A percentile compares a stretch with the other conserved stretches of the same genome.
Conservation (phyloP, 2,329 filamentous ascomycete species). For the Sphaerostilbella broomeana region DNA sequence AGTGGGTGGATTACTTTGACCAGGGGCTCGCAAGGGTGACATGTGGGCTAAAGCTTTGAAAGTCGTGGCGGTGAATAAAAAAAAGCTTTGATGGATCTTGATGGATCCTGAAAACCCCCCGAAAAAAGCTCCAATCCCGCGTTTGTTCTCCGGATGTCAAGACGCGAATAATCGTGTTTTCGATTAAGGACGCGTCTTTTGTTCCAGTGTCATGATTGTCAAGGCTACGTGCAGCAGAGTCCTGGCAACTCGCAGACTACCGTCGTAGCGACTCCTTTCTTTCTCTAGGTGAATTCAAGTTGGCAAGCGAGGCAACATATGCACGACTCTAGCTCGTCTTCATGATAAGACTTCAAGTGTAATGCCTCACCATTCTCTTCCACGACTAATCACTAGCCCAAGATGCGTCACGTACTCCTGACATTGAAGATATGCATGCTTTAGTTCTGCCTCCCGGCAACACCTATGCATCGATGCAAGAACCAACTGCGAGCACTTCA, state of each 20-base stretch:
- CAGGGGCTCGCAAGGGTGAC: constrained; percentile 10
- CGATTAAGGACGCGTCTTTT: neutral
- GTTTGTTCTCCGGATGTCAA: neutral
- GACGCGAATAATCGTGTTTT: constrained; percentile 1
- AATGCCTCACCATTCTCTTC: neutral
- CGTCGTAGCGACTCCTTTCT: neutral
- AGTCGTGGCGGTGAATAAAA: constrained; percentile 12
- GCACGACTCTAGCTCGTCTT: neutral
- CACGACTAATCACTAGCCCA: neutral
- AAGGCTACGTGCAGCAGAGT: constrained; percentile 1
- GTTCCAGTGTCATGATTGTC: neutral
- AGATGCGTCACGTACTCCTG: neutral
- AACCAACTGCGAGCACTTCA: constrained; percentile 7
- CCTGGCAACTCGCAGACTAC: neutral
- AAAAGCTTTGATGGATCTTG: constrained; percentile 7
- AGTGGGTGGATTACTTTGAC: constrained; percentile 7
- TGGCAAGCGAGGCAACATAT: neutral
- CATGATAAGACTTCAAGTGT: constrained; percentile 6
- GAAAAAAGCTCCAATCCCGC: constrained; percentile 5
- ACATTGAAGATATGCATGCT: neutral
- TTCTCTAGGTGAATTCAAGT: neutral
- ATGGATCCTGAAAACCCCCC: constrained; percentile 2
- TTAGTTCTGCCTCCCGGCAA: neutral
- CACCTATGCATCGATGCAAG: neutral
- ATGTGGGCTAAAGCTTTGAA: constrained; percentile 10